Evolutionary conservation across 768 basidiomycete species (phyloP), one percentile per base, ranked within the genome.

Genomic region (Leccinellum luteum): DNA sequence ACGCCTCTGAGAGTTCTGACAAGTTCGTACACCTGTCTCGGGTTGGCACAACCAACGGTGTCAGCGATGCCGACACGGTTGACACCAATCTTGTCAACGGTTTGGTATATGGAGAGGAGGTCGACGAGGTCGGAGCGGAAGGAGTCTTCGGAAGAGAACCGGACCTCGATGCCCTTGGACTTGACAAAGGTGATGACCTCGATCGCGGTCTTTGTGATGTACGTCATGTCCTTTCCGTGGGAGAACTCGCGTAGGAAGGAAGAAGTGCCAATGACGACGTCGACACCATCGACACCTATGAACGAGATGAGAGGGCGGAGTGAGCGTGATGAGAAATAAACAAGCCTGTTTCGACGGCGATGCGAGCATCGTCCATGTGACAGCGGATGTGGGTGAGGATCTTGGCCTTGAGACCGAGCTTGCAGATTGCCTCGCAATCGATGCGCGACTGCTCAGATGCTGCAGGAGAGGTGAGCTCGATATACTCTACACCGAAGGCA

Each of bases 81-180:
- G 47, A 99, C 95, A 54, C 96, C 96, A 68, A 99, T 94, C 81
- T 98, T 98, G 79, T 99, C 97, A 50, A 99, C 97, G 49, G 96
- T 95, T 75, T 96, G 94, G 81, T 99, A 98, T 78, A 99, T 98
- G 21, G 93, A 95, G 44, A 99, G 82, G 47, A 99, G 84, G 78
- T 99, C 97, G 75, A 98, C 97, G 58, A 99, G 87, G 78, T 99
- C 96, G 65, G 95, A 98, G 64, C 97, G 92, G 92, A 99, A 99
- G 19, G 94, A 97, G 74, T 99, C 97, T 75, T 99, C 97, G 28
- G 96, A 95, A 5, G 97, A 98, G 84, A 99, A 99, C 58, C 97
- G 94, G 72, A 99, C 93, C 78, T 99, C 97, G 69, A 99, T 96
- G 59, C 89, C 89, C 89, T 98, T 99, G 79, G 91, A 94, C 83